Percentiles rank a stretch among this genome's conserved stretches.
phyloP scores from a whole-genome alignment of 352 stramenopile species.

The Phytophthora gonapodyides region DNA sequence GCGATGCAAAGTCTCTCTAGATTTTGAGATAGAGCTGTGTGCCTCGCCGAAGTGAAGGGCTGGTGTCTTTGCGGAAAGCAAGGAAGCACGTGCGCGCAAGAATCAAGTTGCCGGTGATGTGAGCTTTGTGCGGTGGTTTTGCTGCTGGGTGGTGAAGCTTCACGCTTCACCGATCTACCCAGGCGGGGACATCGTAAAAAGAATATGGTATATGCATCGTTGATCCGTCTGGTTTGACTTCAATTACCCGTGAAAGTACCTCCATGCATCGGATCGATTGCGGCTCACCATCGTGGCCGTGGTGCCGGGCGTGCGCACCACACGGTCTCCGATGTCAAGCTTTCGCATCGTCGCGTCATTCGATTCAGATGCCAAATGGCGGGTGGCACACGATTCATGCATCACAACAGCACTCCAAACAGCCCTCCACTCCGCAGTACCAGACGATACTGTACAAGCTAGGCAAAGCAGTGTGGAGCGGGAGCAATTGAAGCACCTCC shows the following conservation, averaged over 20 bases:
- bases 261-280: conserved; percentile 24
- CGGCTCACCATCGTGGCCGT: conserved; percentile 29
- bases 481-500: conserved; percentile 23
- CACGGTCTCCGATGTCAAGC: conserved; percentile 22
- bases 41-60: too few species aligned
- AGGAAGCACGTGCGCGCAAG: too few species aligned
- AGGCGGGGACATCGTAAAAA: too few species aligned
- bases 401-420: background rate
- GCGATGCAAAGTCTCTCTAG: too few species aligned
- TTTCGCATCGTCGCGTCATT: conserved; percentile 21
- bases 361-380: conserved; percentile 14
- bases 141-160: background rate
- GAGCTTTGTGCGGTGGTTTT: background rate
- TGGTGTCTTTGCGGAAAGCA: too few species aligned
- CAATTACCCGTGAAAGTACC: conserved; percentile 21
- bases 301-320: conserved; percentile 31
- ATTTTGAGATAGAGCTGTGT: too few species aligned
- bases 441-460: conserved; percentile 28
- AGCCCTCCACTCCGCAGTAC: conserved; percentile 4
- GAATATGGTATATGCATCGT: background rate
- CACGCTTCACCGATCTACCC: background rate
- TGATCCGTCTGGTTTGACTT: conserved; percentile 13
- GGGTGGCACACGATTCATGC: background rate
- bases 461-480: conserved; percentile 34
- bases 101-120: too few species aligned